Percentiles rank a stretch among this genome's conserved stretches.
phyloP scores from a whole-genome alignment of 768 basidiomycete genomes.

The Omphalotus guepiniiformis region DNA sequence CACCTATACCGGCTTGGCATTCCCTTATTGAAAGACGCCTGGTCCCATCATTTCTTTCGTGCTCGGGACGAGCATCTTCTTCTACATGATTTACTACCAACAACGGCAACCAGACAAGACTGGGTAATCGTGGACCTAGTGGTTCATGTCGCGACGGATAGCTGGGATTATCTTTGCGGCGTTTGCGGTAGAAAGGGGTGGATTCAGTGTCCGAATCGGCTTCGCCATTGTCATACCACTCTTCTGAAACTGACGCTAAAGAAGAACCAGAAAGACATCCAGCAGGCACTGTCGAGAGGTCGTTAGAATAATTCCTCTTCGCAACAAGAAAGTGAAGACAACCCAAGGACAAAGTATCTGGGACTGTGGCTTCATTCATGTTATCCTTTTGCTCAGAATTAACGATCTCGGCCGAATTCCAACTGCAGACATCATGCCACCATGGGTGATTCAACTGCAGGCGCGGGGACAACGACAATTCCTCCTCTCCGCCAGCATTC shows the following conservation, averaged over 20 bases:
- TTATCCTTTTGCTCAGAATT: too few species aligned
- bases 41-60: slow-evolving; percentile 21
- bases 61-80: slow-evolving; percentile 20
- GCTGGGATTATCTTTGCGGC: background rate
- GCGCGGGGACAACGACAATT: slow-evolving; percentile 16
- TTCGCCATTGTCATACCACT: too few species aligned
- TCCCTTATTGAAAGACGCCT: slow-evolving; percentile 30
- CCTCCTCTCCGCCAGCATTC: slow-evolving; percentile 47
- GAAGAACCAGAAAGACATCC: too few species aligned
- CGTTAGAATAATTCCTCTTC: too few species aligned
- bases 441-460: slow-evolving; percentile 16
- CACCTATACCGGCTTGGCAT: slow-evolving; percentile 5
- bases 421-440: slow-evolving; percentile 20
- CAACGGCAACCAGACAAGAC: slow-evolving; percentile 1
- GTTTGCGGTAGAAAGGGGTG: background rate
- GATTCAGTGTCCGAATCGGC: background rate
- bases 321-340: too few species aligned
- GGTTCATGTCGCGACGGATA: background rate
- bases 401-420: too few species aligned
- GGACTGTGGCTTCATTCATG: too few species aligned
- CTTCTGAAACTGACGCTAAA: too few species aligned
- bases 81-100: background rate
- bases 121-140: background rate
- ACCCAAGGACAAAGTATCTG: too few species aligned
- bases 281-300: too few species aligned